Evolutionary conservation across 306 rosid species (phyloP).

Genomic region (Fragaria nilgerrensis): DNA sequence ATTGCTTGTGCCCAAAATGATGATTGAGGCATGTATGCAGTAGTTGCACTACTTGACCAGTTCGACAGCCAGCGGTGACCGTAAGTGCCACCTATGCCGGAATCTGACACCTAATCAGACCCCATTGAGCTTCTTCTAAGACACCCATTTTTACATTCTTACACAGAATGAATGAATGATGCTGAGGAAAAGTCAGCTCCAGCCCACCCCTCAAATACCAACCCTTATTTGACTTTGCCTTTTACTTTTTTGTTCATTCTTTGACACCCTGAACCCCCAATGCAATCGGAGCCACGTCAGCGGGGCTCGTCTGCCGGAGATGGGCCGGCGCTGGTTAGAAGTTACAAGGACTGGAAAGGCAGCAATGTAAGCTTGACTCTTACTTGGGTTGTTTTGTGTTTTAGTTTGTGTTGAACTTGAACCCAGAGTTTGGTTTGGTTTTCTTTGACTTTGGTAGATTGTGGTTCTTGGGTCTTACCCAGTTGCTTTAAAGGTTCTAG

Average conservation of each 20-base stretch:
- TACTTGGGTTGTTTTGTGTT: slow-evolving; percentile 2
- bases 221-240: slow-evolving; percentile 7
- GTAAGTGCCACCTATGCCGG: slow-evolving; percentile 13
- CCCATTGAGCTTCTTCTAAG: neutral
- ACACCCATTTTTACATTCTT: neutral
- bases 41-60: slow-evolving; percentile 8
- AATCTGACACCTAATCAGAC: slow-evolving; percentile 11
- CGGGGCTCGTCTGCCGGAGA: slow-evolving; percentile 26
- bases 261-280: neutral
- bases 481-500: neutral
- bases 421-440: slow-evolving; percentile 1
- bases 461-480: slow-evolving; percentile 12
- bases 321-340: slow-evolving; percentile 34
- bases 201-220: slow-evolving; percentile 1
- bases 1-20: neutral
- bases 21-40: neutral
- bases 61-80: slow-evolving; percentile 10
- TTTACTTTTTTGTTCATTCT: neutral
- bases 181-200: slow-evolving; percentile 7
- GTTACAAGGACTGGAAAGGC: slow-evolving; percentile 38
- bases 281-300: slow-evolving; percentile 36
- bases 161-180: neutral
- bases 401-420: neutral
- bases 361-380: slow-evolving; percentile 27
- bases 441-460: slow-evolving; percentile 12